Percentiles rank a stretch among this genome's conserved stretches.
These are phyloP conservation scores for Lactarius quietus DNA, from an alignment of 768 basidiomycete species.

Conservation along the genomic window DNA sequence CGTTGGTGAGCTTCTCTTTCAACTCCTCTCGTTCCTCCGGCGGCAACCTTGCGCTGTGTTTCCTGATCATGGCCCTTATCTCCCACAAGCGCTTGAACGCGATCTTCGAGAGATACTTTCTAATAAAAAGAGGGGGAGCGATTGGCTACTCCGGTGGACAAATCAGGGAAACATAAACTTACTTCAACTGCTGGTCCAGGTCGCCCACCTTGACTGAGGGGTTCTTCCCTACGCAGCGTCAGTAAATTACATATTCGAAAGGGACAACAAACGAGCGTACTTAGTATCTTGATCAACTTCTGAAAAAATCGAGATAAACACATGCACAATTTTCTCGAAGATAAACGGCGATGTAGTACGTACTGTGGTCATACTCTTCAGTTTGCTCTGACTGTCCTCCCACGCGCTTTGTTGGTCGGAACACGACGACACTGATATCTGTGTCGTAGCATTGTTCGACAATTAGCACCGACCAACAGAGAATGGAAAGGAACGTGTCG, in stretches of 20 bases:
- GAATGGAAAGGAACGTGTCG: not conserved
- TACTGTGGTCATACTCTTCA: constrained; percentile 19
- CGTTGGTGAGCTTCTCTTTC: not conserved
- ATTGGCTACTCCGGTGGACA: not conserved
- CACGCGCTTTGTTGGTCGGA: constrained; percentile 1
- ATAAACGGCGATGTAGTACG: not conserved
- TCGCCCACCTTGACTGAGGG: constrained; percentile 9
- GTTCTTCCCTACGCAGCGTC: not conserved
- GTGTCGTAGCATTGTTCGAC: not conserved
- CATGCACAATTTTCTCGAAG: not conserved
- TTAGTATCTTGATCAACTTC: constrained; percentile 11
- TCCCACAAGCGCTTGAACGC: constrained; percentile 11
- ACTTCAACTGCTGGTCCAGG: constrained; percentile 10
- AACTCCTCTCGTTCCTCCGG: not conserved
- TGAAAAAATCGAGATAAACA: not conserved
- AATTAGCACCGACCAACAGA: not conserved
- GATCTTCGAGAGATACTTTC: not conserved
- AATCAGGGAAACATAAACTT: not conserved
- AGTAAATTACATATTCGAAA: not conserved
- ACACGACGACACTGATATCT: constrained; percentile 22
- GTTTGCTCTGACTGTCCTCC: constrained; percentile 11
- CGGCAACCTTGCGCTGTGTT: not conserved
- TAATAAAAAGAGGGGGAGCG: not conserved
- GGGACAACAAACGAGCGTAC: not conserved
- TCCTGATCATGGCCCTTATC: not conserved